Evolutionary conservation across 805 yeast species (phyloP).

Genomic region (Yamadazyma laniorum): DNA sequence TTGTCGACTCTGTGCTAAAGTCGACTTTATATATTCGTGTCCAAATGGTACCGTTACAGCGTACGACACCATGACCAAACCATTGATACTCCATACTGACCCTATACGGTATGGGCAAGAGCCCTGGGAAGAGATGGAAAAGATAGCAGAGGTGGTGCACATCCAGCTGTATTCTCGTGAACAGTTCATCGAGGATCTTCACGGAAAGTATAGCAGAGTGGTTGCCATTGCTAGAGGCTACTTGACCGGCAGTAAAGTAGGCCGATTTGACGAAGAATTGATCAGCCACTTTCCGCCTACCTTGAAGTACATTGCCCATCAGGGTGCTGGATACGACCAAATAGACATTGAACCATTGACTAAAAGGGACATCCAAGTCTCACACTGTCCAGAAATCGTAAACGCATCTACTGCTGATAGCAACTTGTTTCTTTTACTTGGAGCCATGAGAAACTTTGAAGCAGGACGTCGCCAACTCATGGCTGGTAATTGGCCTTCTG

Average conservation of each 20-base stretch:
- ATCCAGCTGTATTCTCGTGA: conserved; percentile 31
- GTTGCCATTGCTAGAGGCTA: conserved; percentile 51
- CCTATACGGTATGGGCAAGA: conserved; percentile 10
- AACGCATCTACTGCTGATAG: conserved; percentile 69
- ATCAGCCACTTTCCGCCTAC: conserved; percentile 51
- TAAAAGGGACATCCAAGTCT: conserved; percentile 54
- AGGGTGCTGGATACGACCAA: conserved; percentile 77
- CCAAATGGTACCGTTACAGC: neutral
- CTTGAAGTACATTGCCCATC: conserved; percentile 52
- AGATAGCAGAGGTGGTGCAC: conserved; percentile 35
- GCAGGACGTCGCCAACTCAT: conserved; percentile 51
- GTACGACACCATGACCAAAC: neutral
- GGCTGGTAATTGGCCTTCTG: conserved; percentile 56
- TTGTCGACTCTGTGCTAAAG: too few relatives aligned
- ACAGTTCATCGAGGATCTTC: conserved; percentile 42
- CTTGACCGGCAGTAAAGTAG: conserved; percentile 47
- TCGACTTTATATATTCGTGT: neutral
- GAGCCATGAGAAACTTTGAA: conserved; percentile 66
- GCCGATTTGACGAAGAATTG: conserved; percentile 62
- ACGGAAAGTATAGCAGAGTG: conserved; percentile 41
- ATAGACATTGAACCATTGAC: conserved; percentile 54
- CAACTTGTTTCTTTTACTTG: conserved; percentile 58
- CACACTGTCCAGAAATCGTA: conserved; percentile 63
- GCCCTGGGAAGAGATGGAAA: conserved; percentile 52
- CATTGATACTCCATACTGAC: conserved; percentile 11